These are phyloP conservation scores for Amesomyces nigricolor DNA, from an alignment of 2,329 filamentous ascomycete species.

Conservation along the genomic window DNA sequence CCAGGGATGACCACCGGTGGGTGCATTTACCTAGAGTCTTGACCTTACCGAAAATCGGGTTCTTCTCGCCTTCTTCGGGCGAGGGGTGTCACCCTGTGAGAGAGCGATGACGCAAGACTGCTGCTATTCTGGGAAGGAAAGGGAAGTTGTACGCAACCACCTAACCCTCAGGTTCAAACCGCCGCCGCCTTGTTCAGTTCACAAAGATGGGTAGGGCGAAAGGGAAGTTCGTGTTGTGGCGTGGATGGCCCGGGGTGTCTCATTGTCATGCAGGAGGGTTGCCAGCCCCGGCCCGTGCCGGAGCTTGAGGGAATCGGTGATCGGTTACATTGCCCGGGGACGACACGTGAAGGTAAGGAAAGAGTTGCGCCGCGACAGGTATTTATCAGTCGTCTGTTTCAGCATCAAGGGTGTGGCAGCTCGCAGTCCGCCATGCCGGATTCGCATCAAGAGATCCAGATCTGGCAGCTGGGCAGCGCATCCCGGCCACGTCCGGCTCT, in stretches of 20 bases:
- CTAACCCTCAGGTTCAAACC: too few relatives aligned
- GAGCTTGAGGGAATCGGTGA: neutral
- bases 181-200: neutral
- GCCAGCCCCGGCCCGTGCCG: slow-evolving; percentile 3
- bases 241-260: neutral
- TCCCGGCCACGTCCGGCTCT: slow-evolving; percentile 6
- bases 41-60: too few relatives aligned
- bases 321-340: neutral
- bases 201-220: neutral
- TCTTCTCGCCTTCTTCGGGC: too few relatives aligned
- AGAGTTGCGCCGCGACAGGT: neutral
- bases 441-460: slow-evolving; percentile 10
- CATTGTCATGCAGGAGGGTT: neutral
- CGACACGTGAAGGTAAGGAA: slow-evolving; percentile 11
- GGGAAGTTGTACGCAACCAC: too few relatives aligned
- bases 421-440: slow-evolving; percentile 14
- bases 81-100: too few relatives aligned
- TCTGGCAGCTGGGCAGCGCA: neutral
- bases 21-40: too few relatives aligned
- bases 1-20: too few relatives aligned
- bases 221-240: neutral
- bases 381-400: slow-evolving; percentile 11
- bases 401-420: slow-evolving; percentile 3
- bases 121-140: too few relatives aligned
- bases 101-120: too few relatives aligned